Evolutionary conservation across 2,329 filamentous ascomycete species (phyloP).

Genomic region (Sphaceloma murrayae): DNA sequence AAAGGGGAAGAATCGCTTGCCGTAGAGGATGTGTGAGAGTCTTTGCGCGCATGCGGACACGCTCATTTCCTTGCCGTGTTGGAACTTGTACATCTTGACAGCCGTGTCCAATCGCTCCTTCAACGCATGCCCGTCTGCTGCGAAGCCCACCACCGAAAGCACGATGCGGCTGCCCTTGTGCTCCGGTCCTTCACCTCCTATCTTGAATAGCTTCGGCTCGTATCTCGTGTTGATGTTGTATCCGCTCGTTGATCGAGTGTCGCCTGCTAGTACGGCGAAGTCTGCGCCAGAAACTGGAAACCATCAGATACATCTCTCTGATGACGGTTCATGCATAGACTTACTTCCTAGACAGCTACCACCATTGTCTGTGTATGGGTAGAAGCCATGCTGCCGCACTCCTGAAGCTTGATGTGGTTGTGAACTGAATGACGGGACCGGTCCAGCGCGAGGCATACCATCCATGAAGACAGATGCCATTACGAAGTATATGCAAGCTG

Average conservation of each 20-base stretch:
- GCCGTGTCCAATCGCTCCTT: constrained; percentile 89
- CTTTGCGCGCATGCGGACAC: constrained; percentile 92
- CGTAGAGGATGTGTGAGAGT: constrained; percentile 88
- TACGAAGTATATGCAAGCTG: neutral
- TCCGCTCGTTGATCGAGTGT: constrained; percentile 88
- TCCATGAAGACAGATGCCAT: constrained; percentile 15
- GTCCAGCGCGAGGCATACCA: constrained; percentile 6
- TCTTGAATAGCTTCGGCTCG: constrained; percentile 92
- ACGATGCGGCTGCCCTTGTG: constrained; percentile 80
- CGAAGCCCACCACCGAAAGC: constrained; percentile 89
- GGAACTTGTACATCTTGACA: constrained; percentile 98
- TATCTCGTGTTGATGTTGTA: constrained; percentile 99
- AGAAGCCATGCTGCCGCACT: constrained; percentile 64
- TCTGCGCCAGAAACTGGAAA: too few species aligned
- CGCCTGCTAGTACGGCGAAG: constrained; percentile 94
- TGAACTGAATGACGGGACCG: constrained; percentile 41
- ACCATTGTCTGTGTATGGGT: constrained; percentile 99
- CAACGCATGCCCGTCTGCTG: constrained; percentile 85
- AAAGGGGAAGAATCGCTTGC: constrained; percentile 98
- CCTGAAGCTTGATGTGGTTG: constrained; percentile 42
- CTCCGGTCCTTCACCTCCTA: constrained; percentile 79
- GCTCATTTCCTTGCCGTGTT: constrained; percentile 92
- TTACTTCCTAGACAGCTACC: too few species aligned
- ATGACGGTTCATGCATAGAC: too few species aligned
- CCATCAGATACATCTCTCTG: too few species aligned